Percentiles rank a stretch among this genome's conserved stretches.
Evolutionary conservation across 208 protist genomes (phyloP).

Genomic region (Angomonas deanei): DNA sequence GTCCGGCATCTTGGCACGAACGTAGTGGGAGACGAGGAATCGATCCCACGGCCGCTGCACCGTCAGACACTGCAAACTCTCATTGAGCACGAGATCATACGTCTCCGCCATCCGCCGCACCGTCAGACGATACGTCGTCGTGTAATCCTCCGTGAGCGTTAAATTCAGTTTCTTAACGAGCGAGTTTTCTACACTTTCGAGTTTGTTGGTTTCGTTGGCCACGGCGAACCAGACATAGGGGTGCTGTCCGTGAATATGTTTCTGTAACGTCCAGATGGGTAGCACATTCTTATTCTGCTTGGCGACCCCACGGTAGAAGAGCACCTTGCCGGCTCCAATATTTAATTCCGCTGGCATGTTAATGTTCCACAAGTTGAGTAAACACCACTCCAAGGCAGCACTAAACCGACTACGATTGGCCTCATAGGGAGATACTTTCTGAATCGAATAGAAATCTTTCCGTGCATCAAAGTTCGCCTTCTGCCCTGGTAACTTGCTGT

Average conservation of each 20-base stretch:
- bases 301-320: constrained; percentile 77
- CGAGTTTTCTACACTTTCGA: constrained; percentile 31
- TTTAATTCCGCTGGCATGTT: constrained; percentile 87
- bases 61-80: constrained; percentile 61
- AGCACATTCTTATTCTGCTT: constrained; percentile 85
- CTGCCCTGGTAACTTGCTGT: constrained; percentile 63
- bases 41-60: constrained; percentile 84
- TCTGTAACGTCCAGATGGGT: constrained; percentile 75
- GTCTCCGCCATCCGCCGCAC: constrained; percentile 63
- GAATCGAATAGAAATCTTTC: constrained; percentile 22
- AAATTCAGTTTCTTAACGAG: constrained; percentile 55
- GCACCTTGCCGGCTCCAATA: constrained; percentile 70
- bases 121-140: constrained; percentile 61
- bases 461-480: constrained; percentile 24
- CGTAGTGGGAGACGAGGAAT: constrained; percentile 79
- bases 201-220: constrained; percentile 58
- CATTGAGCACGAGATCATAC: constrained; percentile 80
- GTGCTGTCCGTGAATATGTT: constrained; percentile 72
- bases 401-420: constrained; percentile 78
- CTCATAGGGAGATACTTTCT: constrained; percentile 45
- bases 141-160: constrained; percentile 61
- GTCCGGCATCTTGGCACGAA: constrained; percentile 80
- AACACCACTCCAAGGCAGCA: constrained; percentile 71
- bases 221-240: constrained; percentile 88
- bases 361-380: constrained; percentile 88